Evolutionary conservation across 2,329 filamentous ascomycete genomes (phyloP).

Genomic region (Penicillium sp.): DNA sequence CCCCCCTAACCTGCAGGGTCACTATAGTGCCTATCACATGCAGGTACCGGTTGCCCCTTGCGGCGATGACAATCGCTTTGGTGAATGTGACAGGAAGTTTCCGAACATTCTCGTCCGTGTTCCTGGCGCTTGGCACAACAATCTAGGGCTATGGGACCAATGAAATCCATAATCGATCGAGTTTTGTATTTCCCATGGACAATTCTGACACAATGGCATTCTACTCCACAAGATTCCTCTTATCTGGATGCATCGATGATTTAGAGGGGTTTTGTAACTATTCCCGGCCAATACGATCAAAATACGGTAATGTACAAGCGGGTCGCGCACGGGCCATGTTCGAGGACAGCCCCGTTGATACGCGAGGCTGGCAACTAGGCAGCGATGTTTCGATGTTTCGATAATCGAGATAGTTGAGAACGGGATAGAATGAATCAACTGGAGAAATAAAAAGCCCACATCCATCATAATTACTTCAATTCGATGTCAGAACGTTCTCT

Average conservation of each 20-base stretch:
- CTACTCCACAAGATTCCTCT: background rate
- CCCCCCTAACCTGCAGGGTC: background rate
- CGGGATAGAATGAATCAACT: background rate
- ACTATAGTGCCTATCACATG: conserved; percentile 6
- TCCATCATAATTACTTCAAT: background rate
- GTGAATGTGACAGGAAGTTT: conserved; percentile 15
- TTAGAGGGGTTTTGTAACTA: background rate
- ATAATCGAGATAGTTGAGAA: background rate
- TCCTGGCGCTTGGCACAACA: background rate
- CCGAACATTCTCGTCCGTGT: conserved; percentile 15
- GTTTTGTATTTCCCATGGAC: background rate
- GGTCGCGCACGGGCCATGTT: background rate
- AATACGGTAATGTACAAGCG: background rate
- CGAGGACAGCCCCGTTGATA: background rate
- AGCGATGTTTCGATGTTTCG: background rate
- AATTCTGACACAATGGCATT: conserved; percentile 1
- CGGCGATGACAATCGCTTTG: conserved; percentile 8
- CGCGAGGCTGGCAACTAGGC: background rate
- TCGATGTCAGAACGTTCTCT: background rate
- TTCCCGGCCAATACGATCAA: background rate
- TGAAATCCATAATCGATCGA: background rate
- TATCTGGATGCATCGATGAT: background rate
- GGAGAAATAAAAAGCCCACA: background rate
- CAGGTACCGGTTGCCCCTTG: conserved; percentile 8
- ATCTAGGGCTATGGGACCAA: background rate